Evolutionary conservation across 1,139 yeast species (phyloP), one percentile per base, ranked within the genome.

Genomic region (Taphrina flavorubra): DNA sequence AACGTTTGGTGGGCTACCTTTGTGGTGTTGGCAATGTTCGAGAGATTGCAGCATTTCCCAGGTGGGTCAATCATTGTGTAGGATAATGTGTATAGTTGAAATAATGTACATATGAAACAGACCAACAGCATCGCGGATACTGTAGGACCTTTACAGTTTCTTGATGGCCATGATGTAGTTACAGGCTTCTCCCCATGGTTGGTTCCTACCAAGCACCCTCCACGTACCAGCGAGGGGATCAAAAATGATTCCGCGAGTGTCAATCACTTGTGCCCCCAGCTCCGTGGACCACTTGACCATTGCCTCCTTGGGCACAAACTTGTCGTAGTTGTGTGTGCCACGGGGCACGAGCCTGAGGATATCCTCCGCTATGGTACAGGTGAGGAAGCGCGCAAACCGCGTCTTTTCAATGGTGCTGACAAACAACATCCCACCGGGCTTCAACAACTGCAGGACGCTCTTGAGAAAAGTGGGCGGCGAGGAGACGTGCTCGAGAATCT

Each of bases 391-490:
- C 58, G 97, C 87, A n/a, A 92, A 80, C 55, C 86, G 82, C 72
- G 95, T 97, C 72, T 98, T 84, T 78, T 94, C 94, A 69, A 94
- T 94, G 0, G 99, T 95, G 42, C 97, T 91, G 70, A 92, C 76
- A 75, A 94, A 91, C 57, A 92, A 77, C 85, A 92, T 87, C 0
- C 99, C 97, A 25, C 91, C 96, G 0, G 87, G 89, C 70, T 86
- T 85, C 56, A 92, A 85, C 70, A 87, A 84, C 46, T 81, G 77
- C 77, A 92, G 80, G 0, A 96, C 96, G 68, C 84, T 86, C 25
- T 81, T 78, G 70, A 94, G 79, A 37, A 92, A 89, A 69, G 84
- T 85, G 0, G 91, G 80, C 0, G 99, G 99, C 71, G 86, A 84
- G 70, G 89, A 90, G 0, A 92, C 97, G 77, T 94, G 99, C 77